Evolutionary conservation across 305 asterid genomes (phyloP).

Genomic region (Solanum hybrid): DNA sequence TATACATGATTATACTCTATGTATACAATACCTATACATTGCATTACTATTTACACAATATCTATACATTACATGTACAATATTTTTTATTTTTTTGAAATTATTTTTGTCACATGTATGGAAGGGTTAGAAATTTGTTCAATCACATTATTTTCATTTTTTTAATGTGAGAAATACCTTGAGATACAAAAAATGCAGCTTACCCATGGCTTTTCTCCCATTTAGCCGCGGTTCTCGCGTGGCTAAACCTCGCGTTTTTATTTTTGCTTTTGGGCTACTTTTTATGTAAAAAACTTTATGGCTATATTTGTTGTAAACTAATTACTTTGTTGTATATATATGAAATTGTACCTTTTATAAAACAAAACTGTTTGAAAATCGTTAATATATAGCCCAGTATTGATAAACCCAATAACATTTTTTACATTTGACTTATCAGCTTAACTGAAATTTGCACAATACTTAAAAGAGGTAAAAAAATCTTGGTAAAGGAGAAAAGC

Average conservation of each 20-base stretch:
- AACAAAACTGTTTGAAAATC: neutral
- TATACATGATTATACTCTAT: neutral
- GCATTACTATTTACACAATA: neutral
- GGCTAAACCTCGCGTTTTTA: neutral
- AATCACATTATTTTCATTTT: neutral
- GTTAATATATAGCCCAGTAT: neutral
- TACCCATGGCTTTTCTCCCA: neutral
- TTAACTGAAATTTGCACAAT: neutral
- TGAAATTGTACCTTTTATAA: neutral
- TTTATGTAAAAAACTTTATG: neutral
- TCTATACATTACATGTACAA: neutral
- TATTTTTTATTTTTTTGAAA: neutral
- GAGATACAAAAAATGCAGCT: neutral
- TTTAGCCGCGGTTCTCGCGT: neutral
- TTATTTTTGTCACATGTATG: neutral
- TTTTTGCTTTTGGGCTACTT: neutral
- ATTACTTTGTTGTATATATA: neutral
- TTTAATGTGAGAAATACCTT: neutral
- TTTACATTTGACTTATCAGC: neutral
- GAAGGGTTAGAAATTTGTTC: neutral
- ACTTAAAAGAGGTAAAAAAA: neutral
- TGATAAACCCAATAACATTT: neutral
- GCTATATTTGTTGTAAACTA: neutral
- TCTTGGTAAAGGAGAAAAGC: neutral
- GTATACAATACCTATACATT: neutral